Evolutionary conservation across 2,329 filamentous ascomycete species (phyloP).

Genomic region (Neonectria magnoliae): DNA sequence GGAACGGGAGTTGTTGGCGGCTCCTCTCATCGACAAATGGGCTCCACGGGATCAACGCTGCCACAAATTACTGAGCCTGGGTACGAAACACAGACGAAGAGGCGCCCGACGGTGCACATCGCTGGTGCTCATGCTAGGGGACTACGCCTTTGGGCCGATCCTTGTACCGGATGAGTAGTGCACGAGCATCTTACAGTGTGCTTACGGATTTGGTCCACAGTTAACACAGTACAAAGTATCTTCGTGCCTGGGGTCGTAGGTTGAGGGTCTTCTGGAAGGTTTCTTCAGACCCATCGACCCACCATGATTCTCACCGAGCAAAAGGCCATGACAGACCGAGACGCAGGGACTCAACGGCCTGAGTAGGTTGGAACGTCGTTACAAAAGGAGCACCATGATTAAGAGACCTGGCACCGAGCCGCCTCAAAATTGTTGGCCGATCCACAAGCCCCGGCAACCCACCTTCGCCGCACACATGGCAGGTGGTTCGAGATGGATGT

Average conservation of each 20-base stretch:
- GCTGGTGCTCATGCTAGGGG: conserved; percentile 15
- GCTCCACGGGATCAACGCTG: conserved; percentile 33
- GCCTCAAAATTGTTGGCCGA: conserved; percentile 7
- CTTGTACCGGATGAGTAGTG: conserved; percentile 12
- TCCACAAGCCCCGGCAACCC: not conserved
- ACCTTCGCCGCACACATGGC: too few relatives aligned
- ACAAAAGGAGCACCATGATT: conserved; percentile 10
- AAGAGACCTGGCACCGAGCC: not conserved
- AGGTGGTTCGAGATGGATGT: not conserved
- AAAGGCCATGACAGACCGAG: conserved; percentile 31
- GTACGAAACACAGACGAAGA: conserved; percentile 31
- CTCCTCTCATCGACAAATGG: conserved; percentile 37
- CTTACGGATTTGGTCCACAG: not conserved
- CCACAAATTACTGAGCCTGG: conserved; percentile 32
- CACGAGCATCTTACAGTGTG: conserved; percentile 30
- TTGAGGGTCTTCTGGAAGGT: conserved; percentile 44
- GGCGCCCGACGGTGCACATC: conserved; percentile 19
- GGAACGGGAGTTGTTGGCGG: conserved; percentile 39
- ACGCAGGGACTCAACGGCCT: conserved; percentile 18
- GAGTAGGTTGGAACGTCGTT: conserved; percentile 18
- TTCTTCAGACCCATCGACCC: conserved; percentile 40
- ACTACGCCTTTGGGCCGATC: conserved; percentile 20
- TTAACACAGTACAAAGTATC: conserved; percentile 30
- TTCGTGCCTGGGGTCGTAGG: conserved; percentile 20
- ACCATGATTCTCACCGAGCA: conserved; percentile 33